Evolutionary conservation across 148 eudicot genomes (phyloP).

Genomic region (Polygonum aviculare): DNA sequence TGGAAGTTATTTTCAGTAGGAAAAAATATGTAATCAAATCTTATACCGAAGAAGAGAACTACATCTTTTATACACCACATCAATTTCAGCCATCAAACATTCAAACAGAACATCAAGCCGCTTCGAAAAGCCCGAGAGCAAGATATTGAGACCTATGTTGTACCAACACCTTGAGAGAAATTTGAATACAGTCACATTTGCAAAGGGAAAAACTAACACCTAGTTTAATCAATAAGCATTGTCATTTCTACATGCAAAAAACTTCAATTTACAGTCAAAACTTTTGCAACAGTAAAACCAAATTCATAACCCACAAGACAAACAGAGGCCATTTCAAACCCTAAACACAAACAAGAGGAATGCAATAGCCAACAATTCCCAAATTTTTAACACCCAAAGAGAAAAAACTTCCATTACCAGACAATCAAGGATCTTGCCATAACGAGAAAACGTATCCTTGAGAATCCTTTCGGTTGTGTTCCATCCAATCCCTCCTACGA

Average conservation of each 20-base stretch:
- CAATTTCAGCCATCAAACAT: neutral
- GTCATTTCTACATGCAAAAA: neutral
- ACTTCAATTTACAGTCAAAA: neutral
- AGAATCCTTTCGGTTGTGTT: slow-evolving; percentile 38
- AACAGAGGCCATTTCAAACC: neutral
- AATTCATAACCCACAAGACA: neutral
- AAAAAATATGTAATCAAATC: neutral
- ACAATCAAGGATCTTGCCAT: slow-evolving; percentile 41
- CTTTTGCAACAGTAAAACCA: neutral
- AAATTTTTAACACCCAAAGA: neutral
- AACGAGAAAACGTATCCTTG: slow-evolving; percentile 34
- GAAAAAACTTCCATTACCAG: slow-evolving; percentile 16
- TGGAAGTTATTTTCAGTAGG: neutral
- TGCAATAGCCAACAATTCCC: neutral
- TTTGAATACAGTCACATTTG: neutral
- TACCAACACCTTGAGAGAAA: neutral
- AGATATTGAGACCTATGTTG: neutral
- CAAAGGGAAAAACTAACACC: neutral
- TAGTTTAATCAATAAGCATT: neutral
- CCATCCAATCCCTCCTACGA: slow-evolving; percentile 46
- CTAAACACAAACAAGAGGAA: neutral
- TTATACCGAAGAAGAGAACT: too few species aligned
- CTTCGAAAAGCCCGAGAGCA: neutral
- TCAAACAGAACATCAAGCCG: neutral
- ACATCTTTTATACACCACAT: neutral